Base-by-base conservation (phyloP, 1,284 basidiomycete species). In the Sporisorium sorghi region DNA sequence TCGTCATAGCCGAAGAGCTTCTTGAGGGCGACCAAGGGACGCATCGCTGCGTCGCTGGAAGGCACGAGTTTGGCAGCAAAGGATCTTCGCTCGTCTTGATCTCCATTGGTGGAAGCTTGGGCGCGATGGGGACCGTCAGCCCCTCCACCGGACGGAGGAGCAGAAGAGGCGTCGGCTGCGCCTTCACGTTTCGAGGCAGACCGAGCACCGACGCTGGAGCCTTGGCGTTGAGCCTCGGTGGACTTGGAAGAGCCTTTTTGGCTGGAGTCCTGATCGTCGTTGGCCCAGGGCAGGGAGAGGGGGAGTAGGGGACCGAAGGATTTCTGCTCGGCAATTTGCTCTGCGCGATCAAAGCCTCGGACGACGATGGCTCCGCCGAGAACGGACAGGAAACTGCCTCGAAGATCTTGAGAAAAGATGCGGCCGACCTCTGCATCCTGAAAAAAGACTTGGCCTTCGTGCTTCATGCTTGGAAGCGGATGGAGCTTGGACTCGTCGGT, bases 401-500 rank as follows among this genome's bases (percentile, higher is more conserved):
- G 54, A 6, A 83, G 52, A 50, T 80, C 76, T 33, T 71, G 42
- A 21, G 63, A 71, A 21, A 84, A 85, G 47, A 86, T 84, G 15
- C 84, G 83, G 24, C 84, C 85, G 24, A 83, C 74, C 15, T 80
- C 73, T 2, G 76, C 62, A 19, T 77, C 71, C 11, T 79, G 74
- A 44, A 86, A 83, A 7, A 69, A 55, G 51, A 84, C 80, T 33
- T 79, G 73, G 14, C 85, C 80, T 21, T 80, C 77, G 21, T 76
- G 67, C 24, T 76, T 57, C 63, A 81, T 78, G 63, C 79, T 81
- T 5, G 78, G 77, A 23, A 83, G 62, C 14, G 54, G 61, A 15
- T 58, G 75, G 14, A 76, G 57, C 17, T 75, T 68, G 43, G 75
- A 65, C 23, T 76, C 75, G 49, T 77, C 73, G n/a, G 52, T 50